These are phyloP conservation scores for Coriolopsis trogii DNA, from an alignment of 1,284 basidiomycete genomes.

Conservation along the genomic window DNA sequence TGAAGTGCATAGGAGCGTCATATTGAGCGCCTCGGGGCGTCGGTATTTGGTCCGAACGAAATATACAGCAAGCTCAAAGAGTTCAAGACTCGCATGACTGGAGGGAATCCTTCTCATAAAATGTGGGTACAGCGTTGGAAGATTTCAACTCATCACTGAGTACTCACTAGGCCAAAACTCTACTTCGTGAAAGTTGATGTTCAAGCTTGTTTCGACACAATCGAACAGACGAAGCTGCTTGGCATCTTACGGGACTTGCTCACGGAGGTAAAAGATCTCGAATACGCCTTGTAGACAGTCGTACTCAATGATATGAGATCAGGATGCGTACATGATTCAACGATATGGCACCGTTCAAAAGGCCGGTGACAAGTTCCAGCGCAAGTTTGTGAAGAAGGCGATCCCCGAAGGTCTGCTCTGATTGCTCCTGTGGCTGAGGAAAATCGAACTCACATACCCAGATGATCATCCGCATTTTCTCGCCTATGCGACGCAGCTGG, in stretches of 20 bases:
- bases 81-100: constrained; percentile 63
- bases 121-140: constrained; percentile 49
- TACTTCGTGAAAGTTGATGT: constrained; percentile 98
- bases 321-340: constrained; percentile 71
- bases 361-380: constrained; percentile 52
- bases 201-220: constrained; percentile 95
- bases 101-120: constrained; percentile 36
- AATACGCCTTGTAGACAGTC: no score
- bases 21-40: constrained; percentile 70
- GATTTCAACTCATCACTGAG: background rate
- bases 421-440: background rate
- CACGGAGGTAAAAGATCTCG: constrained; percentile 79
- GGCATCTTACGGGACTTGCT: constrained; percentile 76
- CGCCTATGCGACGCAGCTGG: constrained; percentile 66
- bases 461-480: constrained; percentile 78
- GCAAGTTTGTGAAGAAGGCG: constrained; percentile 63
- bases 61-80: constrained; percentile 74
- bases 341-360: constrained; percentile 63
- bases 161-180: constrained; percentile 67
- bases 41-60: constrained; percentile 84
- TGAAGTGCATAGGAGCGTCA: constrained; percentile 55
- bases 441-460: constrained; percentile 28
- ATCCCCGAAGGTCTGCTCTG: constrained; percentile 59
- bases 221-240: constrained; percentile 87
- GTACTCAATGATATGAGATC: no score